These are phyloP conservation scores for Prunus mira DNA, from an alignment of 306 rosid genomes.

Conservation along the genomic window DNA sequence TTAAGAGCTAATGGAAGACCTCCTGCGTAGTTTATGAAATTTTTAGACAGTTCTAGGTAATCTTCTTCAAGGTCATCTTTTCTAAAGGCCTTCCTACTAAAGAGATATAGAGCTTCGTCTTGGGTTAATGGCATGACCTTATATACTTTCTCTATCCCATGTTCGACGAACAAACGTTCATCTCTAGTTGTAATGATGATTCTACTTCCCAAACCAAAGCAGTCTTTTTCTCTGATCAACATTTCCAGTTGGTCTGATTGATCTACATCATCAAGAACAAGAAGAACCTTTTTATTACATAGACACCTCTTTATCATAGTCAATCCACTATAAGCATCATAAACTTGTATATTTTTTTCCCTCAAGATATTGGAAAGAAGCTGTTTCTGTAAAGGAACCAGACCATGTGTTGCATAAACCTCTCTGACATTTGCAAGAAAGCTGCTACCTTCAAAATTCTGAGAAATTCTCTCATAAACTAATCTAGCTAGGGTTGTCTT, in stretches of 20 bases:
- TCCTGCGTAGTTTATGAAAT: neutral
- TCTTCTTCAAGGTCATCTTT: neutral
- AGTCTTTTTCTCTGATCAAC: too few species aligned
- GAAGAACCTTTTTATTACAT: too few species aligned
- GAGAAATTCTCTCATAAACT: neutral
- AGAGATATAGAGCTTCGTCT: constrained; percentile 5
- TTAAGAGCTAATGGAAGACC: constrained; percentile 35
- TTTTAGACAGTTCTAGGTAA: neutral
- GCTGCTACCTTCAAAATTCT: neutral
- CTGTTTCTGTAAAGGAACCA: constrained; percentile 22
- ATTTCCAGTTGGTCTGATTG: too few species aligned
- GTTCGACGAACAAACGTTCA: constrained; percentile 17
- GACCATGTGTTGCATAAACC: neutral
- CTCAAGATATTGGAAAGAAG: constrained; percentile 21
- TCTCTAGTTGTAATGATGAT: constrained; percentile 34
- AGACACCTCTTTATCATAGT: too few species aligned
- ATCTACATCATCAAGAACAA: too few species aligned
- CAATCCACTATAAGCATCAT: constrained; percentile 9
- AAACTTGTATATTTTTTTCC: neutral
- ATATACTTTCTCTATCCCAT: constrained; percentile 17
- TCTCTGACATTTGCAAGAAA: neutral
- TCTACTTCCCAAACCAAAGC: too few species aligned
- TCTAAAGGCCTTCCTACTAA: neutral
- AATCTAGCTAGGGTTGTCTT: neutral
- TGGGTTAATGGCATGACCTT: neutral